phyloP scores from a whole-genome alignment of 495 filamentous ascomycete species.

The Aspergillus bertholletiae region DNA sequence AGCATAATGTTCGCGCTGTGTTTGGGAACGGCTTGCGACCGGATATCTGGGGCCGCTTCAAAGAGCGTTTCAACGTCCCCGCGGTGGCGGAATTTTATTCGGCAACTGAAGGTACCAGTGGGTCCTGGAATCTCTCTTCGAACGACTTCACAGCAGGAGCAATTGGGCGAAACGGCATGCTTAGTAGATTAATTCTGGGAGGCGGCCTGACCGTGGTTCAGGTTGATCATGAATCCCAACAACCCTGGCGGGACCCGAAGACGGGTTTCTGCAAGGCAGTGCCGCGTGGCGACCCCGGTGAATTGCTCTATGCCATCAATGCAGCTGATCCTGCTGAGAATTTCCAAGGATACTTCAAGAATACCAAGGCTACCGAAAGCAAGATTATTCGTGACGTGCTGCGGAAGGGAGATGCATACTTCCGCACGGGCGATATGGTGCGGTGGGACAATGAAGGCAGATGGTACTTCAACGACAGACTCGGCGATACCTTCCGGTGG shows the following conservation, averaged over 20 bases:
- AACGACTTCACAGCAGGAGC: slow-evolving; percentile 78
- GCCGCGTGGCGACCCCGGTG: slow-evolving; percentile 64
- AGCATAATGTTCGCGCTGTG: slow-evolving; percentile 74
- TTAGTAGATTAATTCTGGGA: slow-evolving; percentile 55
- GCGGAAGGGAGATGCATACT: slow-evolving; percentile 78
- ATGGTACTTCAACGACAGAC: slow-evolving; percentile 83
- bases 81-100: slow-evolving; percentile 87
- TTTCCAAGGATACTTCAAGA: slow-evolving; percentile 88
- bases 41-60: slow-evolving; percentile 87
- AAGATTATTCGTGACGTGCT: slow-evolving; percentile 82
- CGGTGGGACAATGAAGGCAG: slow-evolving; percentile 67
- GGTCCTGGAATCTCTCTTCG: slow-evolving; percentile 68
- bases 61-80: slow-evolving; percentile 79
- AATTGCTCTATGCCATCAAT: slow-evolving; percentile 75
- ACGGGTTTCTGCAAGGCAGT: slow-evolving; percentile 69
- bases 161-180: slow-evolving; percentile 69
- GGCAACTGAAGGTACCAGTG: slow-evolving; percentile 75
- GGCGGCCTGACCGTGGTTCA: slow-evolving; percentile 56
- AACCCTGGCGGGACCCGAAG: slow-evolving; percentile 64
- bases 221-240: slow-evolving; percentile 69
- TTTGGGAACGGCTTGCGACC: slow-evolving; percentile 92
- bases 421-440: slow-evolving; percentile 82
- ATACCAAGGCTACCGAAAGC: slow-evolving; percentile 65
- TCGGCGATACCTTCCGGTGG: slow-evolving; percentile 95
- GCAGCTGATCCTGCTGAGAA: slow-evolving; percentile 54